Base-by-base conservation (phyloP, 1,284 basidiomycete genomes). In the Sporisorium scitamineum region DNA sequence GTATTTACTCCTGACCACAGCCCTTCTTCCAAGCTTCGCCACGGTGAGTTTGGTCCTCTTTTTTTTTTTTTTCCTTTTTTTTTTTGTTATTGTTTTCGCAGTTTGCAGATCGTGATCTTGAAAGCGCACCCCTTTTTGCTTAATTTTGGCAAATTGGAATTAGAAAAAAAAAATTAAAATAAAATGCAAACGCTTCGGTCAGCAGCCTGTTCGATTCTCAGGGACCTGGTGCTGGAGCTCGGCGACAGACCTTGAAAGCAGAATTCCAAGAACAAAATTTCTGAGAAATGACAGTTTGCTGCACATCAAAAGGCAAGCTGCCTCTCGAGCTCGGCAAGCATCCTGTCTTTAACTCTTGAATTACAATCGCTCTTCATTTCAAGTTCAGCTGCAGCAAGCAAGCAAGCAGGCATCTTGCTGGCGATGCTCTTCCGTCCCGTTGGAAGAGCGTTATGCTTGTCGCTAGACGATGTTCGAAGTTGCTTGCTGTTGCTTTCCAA, bases 351-450 rank as follows among this genome's bases (percentile, higher is more conserved):
- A n/a, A n/a, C 24, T 27, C 2, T 27, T n/a, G 11, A 6, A 11
- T 14, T 14, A 22, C 18, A 13, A 22, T 26, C 10, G 26, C 41
- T 42, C n/a, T 18, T n/a, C 41, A 42, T 27, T 26, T 47, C 24
- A 24, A 47, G 44, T 24, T 47, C 44, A 47, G 44, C 44, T 47
- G 44, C 44, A 47, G 44, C 24, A 14, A 47, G 44, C 20, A 47
- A 47, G 20, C 10, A 20, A 20, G 42, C n/a, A 18, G 9, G 22
- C 24, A 1, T 1, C 2, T 31, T 11, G 20, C 24, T 2, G 44
- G 24, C 44, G 24, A 18, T 16, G 44, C 44, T 26, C 13, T 27
- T 26, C 48, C 9, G 48, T 50, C 24, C 29, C 48, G 27, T 34
- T 34, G 34, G 34, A 34, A 34, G 3, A 14, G 34, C 34, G 34